Evolutionary conservation across 2,329 filamentous ascomycete genomes (phyloP).

Genomic region (Macrophomina pseudophaseolina): DNA sequence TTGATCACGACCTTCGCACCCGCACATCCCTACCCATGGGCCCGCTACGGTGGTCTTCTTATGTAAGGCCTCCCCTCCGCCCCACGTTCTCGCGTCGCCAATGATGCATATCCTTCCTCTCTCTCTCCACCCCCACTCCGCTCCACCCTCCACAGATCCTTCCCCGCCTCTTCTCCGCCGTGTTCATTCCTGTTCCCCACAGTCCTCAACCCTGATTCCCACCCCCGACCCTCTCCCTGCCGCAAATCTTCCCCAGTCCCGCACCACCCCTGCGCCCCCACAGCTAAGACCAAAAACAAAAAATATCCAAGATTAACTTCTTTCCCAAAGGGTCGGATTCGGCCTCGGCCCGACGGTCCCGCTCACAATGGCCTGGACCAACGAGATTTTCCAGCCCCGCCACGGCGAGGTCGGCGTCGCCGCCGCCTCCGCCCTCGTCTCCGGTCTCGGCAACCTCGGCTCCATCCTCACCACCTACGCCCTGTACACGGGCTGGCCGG

Average conservation of each 20-base stretch:
- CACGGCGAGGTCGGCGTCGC: conserved; percentile 92
- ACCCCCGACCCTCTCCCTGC: neutral
- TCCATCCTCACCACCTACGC: conserved; percentile 89
- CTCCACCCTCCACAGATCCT: conserved; percentile 6
- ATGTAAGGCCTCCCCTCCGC: conserved; percentile 23
- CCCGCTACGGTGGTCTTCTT: conserved; percentile 84
- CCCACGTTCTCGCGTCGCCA: neutral
- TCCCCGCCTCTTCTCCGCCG: neutral
- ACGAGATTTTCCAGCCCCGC: conserved; percentile 85
- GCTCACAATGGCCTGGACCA: conserved; percentile 93
- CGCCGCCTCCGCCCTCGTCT: conserved; percentile 82
- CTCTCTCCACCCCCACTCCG: neutral
- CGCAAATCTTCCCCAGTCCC: neutral
- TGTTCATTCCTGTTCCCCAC: neutral
- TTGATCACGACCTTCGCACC: conserved; percentile 78
- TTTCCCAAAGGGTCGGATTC: conserved; percentile 67
- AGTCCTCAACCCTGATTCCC: neutral
- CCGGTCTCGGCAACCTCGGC: conserved; percentile 83
- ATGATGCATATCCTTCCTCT: neutral
- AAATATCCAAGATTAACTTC: neutral
- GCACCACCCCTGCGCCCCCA: no score
- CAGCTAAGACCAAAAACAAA: neutral
- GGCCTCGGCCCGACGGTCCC: conserved; percentile 89
- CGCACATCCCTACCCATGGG: conserved; percentile 70
- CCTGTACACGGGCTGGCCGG: conserved; percentile 84